Percentiles rank a stretch among this genome's conserved stretches.
These are phyloP conservation scores for Blastomyces percursus DNA, from an alignment of 2,329 filamentous ascomycete species.

Conservation along the genomic window DNA sequence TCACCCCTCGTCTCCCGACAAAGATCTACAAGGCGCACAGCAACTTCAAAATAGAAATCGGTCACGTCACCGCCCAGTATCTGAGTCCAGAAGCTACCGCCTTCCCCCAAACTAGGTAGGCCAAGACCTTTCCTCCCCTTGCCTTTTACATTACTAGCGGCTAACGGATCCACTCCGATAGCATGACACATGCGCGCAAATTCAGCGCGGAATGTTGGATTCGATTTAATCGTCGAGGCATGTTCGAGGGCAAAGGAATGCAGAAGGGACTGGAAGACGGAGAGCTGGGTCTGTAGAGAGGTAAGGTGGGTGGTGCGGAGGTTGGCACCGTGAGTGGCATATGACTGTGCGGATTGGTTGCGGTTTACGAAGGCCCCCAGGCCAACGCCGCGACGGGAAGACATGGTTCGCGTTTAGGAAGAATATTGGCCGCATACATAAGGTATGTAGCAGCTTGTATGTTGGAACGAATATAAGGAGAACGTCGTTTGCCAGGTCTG, in stretches of 20 bases:
- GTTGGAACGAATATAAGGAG: background rate
- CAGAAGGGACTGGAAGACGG: slow-evolving; percentile 88
- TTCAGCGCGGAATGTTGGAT: slow-evolving; percentile 88
- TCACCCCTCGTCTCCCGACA: slow-evolving; percentile 76
- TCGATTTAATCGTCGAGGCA: slow-evolving; percentile 88
- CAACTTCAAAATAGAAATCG: slow-evolving; percentile 97
- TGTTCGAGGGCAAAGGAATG: slow-evolving; percentile 94
- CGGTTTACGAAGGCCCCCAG: slow-evolving; percentile 82
- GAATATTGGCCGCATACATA: background rate
- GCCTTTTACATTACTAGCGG: slow-evolving; percentile 48
- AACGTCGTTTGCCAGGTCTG: too few relatives aligned
- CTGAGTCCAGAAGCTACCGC: slow-evolving; percentile 78
- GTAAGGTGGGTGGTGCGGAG: slow-evolving; percentile 76
- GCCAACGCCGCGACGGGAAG: slow-evolving; percentile 57
- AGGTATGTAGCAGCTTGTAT: background rate
- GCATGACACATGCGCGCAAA: slow-evolving; percentile 98
- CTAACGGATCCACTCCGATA: slow-evolving; percentile 90
- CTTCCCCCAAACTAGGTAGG: slow-evolving; percentile 27
- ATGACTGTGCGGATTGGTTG: slow-evolving; percentile 75
- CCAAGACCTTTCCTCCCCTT: slow-evolving; percentile 37
- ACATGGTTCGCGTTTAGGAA: slow-evolving; percentile 25
- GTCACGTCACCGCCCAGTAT: slow-evolving; percentile 84
- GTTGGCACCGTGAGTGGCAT: slow-evolving; percentile 75
- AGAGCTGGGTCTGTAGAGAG: slow-evolving; percentile 82
- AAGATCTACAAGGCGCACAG: slow-evolving; percentile 88